phyloP scores from a whole-genome alignment of 2,329 filamentous ascomycete species.

The Ceratocystis huliohia region DNA sequence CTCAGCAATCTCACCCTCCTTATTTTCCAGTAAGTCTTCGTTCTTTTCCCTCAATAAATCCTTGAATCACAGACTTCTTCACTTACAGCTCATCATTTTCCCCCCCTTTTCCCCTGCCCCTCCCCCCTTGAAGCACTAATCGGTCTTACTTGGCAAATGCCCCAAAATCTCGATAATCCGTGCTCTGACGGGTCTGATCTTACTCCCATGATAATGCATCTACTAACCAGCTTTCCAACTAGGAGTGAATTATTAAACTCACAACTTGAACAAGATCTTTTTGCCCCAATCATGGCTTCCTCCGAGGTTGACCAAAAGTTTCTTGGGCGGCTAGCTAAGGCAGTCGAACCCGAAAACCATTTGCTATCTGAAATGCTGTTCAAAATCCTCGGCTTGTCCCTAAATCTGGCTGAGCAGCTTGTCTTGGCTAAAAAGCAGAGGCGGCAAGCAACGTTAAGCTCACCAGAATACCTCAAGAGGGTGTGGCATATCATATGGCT shows the following conservation, averaged over 20 bases:
- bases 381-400: constrained; percentile 80
- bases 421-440: constrained; percentile 72
- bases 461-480: constrained; percentile 67
- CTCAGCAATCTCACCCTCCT: background rate
- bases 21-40: background rate
- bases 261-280: background rate
- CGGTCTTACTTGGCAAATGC: background rate
- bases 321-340: constrained; percentile 73
- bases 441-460: constrained; percentile 63
- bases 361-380: constrained; percentile 73
- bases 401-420: constrained; percentile 74
- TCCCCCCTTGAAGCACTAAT: background rate
- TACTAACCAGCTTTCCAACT: background rate
- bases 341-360: constrained; percentile 63
- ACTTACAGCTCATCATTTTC: background rate
- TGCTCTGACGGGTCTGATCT: background rate
- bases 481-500: constrained; percentile 91
- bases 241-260: background rate
- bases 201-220: background rate
- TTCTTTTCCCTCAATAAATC: background rate
- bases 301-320: constrained; percentile 97
- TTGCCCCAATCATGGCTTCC: constrained; percentile 60
- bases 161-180: background rate
- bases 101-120: background rate
- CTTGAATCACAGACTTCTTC: background rate